Base-by-base conservation (phyloP, 2,329 filamentous ascomycete genomes). In the Rosellinia necatrix region DNA sequence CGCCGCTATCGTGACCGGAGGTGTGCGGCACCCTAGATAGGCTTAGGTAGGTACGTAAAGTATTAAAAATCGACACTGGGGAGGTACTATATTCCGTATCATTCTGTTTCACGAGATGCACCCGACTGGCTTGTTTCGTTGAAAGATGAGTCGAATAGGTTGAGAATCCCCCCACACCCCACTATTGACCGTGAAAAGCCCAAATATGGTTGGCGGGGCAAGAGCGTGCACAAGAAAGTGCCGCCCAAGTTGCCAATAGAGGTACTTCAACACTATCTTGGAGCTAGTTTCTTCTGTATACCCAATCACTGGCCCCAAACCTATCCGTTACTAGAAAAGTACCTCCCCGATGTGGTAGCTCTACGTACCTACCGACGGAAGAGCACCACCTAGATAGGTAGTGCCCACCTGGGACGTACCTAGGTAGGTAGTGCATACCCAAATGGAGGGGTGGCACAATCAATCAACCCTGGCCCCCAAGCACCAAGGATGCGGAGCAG, bases 91-190 rank as follows among this genome's bases (percentile, higher is more conserved):
- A 25, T n/a, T 21, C n/a, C 17, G 25, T 24, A 22, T 42, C 51
- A 37, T 49, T 41, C 17, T 37, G 51, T 27, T 19, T 48, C 43
- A 32, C 12, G 6, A 29, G 41, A 37, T 24, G 51, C 38, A 37
- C 38, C 15, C 22, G 27, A 27, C 27, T 29, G 27, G 34, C 27
- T 25, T 32, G 27, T 48, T 41, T 53, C 24, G 50, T 48, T 53
- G 25, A 35, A n/a, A 27, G 27, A 15, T 32, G 40, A 34, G 27
- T 24, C 30, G 21, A 13, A 22, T 19, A 19, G 34, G 38, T n/a
- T 40, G 46, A 17, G 25, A 19, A 19, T 37, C 38, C 35, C 54
- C 54, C 54, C 52, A 49, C 49, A 52, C 43, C 22, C n/a, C n/a
- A n/a, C n/a, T n/a, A n/a, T n/a, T n/a, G n/a, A n/a, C n/a, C n/a